Base-by-base conservation (phyloP, 495 filamentous ascomycete species). In the Lophiostoma macrostomum region DNA sequence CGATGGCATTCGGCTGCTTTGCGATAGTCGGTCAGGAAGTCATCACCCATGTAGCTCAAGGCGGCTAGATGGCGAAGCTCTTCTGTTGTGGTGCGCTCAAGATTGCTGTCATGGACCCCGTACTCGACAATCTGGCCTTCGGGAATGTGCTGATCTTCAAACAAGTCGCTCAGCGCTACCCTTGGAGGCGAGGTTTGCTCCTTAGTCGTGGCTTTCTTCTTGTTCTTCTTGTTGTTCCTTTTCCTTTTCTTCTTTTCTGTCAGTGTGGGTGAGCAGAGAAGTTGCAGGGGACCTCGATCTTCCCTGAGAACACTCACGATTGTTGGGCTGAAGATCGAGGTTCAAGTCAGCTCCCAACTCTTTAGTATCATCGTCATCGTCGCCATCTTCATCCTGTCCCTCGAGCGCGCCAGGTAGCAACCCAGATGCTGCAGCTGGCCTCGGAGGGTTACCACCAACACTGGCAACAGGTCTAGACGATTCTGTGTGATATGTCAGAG, bases 1-100 rank as follows among this genome's bases (percentile, higher is more conserved):
- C 80, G 76, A 63, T 85, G 81, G 16, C 78, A 68, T 57, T 84
- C 81, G 2, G 80, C 81, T 4, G 72, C 81, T 53, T 81, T 77
- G 14, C 81, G 77, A 53, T 84, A 85, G 42, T 83, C 73, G 12
- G 70, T 72, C 19, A 84, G 68, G 56, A 79, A 80, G 27, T 71
- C 72, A n/a, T 76, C 69, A 51, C 83, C 78, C 64, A 77, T 71
- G 38, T 73, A 65, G 50, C 76, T n/a, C n/a, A n/a, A n/a, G n/a
- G n/a, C n/a, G n/a, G n/a, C 71, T 13, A 78, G 60, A 53, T 81
- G 72, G n/a, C 81, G 73, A 29, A 72, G 67, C 64, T 85, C 81
- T 57, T 80, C 80, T 45, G 60, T 76, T 1, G 81, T 82, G 3
- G 80, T 83, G 27, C 81, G 77, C 45, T 70, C 74, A 5, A 67